Evolutionary conservation across 768 basidiomycete species (phyloP), one percentile per base, ranked within the genome.

Genomic region (Russula olivacea): DNA sequence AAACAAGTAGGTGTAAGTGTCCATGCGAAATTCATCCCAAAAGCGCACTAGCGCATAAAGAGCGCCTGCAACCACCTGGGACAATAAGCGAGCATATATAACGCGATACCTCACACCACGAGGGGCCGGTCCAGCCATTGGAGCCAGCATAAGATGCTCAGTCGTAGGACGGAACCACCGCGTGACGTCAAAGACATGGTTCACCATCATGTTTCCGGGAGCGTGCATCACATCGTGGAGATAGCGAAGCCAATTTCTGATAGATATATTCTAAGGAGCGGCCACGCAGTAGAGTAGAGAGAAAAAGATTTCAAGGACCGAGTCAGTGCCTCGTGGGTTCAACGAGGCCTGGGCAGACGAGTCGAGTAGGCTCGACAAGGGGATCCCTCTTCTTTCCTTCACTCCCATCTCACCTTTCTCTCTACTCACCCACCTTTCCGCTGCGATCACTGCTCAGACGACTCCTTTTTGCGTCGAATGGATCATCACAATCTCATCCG

Each of bases 281-380:
- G n/a, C n/a, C n/a, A n/a, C n/a, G n/a, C n/a, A n/a, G n/a, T n/a
- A n/a, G n/a, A n/a, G n/a, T n/a, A n/a, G n/a, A n/a, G n/a, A 43
- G n/a, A 43, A 48, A 61, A 61, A 41, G 25, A 43, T 59, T 59
- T 50, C 3, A 4, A 10, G 36, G 36, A 21, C 59, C 77, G 63
- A 61, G 64, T 58, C 64, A 62, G 47, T 48, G n/a, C 67, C 67
- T 68, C 67, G 67, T 68, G 67, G 66, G 17, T 63, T 53, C 65
- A 66, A 63, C 58, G 67, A 68, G 67, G 67, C 48, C 48, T 3
- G 11, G 1, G 6, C 12, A 17, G 15, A 40, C 15, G 7, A 23
- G 23, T 23, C 1, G 21, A 25, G n/a, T 1, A 8, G 4, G 1
- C 10, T 21, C 11, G 40, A 28, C 28, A 43, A 43, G 51, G 23